Evolutionary conservation across 2,329 filamentous ascomycete genomes (phyloP).

Genomic region (Tolypocladium album): DNA sequence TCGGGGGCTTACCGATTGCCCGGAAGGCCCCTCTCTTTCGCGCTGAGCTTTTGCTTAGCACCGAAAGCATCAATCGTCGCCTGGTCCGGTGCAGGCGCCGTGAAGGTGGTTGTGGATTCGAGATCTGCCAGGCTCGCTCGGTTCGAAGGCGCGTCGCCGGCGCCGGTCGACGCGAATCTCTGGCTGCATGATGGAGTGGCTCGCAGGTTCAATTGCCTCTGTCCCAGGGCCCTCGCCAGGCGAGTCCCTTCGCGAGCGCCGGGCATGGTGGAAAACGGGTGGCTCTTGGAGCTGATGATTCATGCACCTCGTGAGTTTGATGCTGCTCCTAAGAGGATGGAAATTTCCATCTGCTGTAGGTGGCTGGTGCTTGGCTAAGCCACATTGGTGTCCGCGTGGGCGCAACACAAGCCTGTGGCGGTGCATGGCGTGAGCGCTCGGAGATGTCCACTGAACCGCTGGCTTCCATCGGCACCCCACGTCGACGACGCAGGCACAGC

Average conservation of each 20-base stretch:
- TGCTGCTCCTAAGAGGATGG: conserved; percentile 11
- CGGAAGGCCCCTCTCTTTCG: conserved; percentile 28
- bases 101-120: conserved; percentile 39
- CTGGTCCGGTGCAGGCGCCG: conserved; percentile 27
- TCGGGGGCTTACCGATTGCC: conserved; percentile 31
- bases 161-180: conserved; percentile 37
- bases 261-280: conserved; percentile 22
- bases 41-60: conserved; percentile 21
- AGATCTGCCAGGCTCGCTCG: conserved; percentile 32
- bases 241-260: conserved; percentile 29
- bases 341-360: conserved; percentile 19
- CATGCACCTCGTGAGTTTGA: background rate
- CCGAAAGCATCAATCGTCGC: conserved; percentile 28
- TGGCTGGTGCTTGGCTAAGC: background rate
- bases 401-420: background rate
- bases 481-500: background rate
- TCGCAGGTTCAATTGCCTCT: conserved; percentile 15
- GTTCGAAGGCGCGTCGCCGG: conserved; percentile 16
- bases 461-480: background rate
- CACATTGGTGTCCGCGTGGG: background rate
- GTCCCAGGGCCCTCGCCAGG: conserved; percentile 19
- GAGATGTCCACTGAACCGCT: background rate
- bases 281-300: background rate
- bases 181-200: conserved; percentile 14
- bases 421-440: background rate